Evolutionary conservation across 768 basidiomycete genomes (phyloP), one percentile per base, ranked within the genome.

Genomic region (Crassisporium funariophilum): DNA sequence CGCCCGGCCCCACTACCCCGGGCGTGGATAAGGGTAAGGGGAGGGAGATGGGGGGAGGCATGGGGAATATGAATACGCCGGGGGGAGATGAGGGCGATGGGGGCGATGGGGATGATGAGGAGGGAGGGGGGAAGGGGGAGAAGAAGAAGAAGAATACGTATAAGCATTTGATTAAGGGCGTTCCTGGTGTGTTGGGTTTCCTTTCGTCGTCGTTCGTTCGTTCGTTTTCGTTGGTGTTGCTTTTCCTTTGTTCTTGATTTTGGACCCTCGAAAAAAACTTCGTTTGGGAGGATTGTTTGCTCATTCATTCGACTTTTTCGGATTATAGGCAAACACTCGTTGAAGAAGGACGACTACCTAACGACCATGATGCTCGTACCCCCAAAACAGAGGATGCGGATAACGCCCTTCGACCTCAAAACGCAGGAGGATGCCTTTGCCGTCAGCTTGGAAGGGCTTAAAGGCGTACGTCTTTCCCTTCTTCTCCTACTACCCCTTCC

Each of bases 91-190:
- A 65, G 35, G 71, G 57, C 40, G 66, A 65, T 49, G 61, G 37
- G 2, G 72, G 69, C 19, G 75, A 72, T 49, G 74, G 59, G 23
- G 80, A 78, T 52, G 79, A 75, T 36, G 79, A 81, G 46, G 82
- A 82, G 45, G 70, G 72, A n/a, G 68, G 67, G 13, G 76, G 73
- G 13, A 82, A 77, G 51, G 77, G 73, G 40, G 78, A 78, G 54
- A 82, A 86, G 77, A 89, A 84, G 77, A 82, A 78, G 72, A 86
- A 84, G 74, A 87, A 87, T 55, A 81, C 70, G 47, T 90, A 89
- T 58, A 86, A 81, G 56, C 83, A 88, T 57, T 77, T 89, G 44
- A 86, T 90, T 57, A 87, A 83, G 71, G 81, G 78, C 47, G 72
- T 86, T 36, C 86, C 86, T 52, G 88, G 84, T 84, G 63, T 56